A percentile compares a stretch with the other conserved stretches of the same genome.
Evolutionary conservation across 1,139 yeast genomes (phyloP).

Genomic region (Suhomyces bribrorum): DNA sequence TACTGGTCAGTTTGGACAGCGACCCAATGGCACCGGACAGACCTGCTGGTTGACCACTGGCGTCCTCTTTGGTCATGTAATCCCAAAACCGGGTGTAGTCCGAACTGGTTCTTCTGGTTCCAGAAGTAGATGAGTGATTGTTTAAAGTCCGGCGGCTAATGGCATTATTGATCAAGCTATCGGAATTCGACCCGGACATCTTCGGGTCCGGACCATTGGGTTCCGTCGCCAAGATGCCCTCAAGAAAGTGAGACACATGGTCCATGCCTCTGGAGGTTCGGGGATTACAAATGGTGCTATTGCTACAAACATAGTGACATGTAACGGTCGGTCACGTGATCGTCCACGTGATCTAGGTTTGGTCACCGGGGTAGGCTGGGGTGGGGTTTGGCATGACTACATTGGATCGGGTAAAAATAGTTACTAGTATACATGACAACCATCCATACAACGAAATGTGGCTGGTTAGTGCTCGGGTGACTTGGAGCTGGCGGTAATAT

Average conservation of each 20-base stretch:
- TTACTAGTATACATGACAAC: no score
- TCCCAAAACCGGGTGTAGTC: slow-evolving; percentile 16
- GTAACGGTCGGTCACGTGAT: background rate
- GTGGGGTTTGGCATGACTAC: no score
- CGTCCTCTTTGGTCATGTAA: slow-evolving; percentile 6
- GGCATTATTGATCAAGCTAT: slow-evolving; percentile 9
- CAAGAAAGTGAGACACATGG: slow-evolving; percentile 24
- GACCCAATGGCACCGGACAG: background rate
- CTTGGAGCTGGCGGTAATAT: no score
- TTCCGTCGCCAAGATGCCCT: slow-evolving; percentile 23
- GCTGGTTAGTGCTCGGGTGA: no score
- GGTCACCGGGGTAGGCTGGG: no score
- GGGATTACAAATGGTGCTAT: background rate
- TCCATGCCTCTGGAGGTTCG: slow-evolving; percentile 17
- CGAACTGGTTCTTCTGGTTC: slow-evolving; percentile 6
- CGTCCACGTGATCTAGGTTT: background rate
- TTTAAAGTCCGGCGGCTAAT: slow-evolving; percentile 3
- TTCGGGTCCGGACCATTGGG: slow-evolving; percentile 4
- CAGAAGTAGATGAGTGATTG: slow-evolving; percentile 1
- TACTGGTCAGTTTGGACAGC: slow-evolving; percentile 1
- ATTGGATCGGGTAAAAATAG: no score
- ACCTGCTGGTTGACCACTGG: background rate
- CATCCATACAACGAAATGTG: no score
- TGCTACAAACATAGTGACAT: background rate
- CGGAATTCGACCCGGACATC: slow-evolving; percentile 8